Percentiles rank a stretch among this genome's conserved stretches.
Conservation (phyloP, 495 filamentous ascomycete species). For the Penicillium bovifimosum region DNA sequence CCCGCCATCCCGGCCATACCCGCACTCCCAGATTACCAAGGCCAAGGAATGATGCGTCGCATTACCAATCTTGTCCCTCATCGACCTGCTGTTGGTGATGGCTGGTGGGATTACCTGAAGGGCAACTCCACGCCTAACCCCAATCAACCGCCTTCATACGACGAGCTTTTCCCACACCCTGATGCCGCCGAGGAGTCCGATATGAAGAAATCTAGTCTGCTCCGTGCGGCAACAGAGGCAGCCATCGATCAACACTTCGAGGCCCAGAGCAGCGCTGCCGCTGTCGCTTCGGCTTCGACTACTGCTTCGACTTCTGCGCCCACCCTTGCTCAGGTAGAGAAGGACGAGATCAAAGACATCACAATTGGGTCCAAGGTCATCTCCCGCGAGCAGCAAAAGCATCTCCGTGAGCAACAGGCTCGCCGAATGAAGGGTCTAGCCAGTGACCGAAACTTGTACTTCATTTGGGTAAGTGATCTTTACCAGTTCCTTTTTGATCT, state of each 20-base stretch:
- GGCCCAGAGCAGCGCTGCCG: slow-evolving; percentile 42
- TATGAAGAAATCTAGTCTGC: slow-evolving; percentile 56
- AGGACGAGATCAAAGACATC: slow-evolving; percentile 39
- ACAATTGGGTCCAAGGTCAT: slow-evolving; percentile 42
- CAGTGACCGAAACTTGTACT: slow-evolving; percentile 74
- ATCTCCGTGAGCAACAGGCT: slow-evolving; percentile 64
- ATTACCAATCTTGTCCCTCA: slow-evolving; percentile 70
- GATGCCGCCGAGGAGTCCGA: slow-evolving; percentile 40
- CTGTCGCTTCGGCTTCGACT: slow-evolving; percentile 11
- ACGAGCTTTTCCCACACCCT: slow-evolving; percentile 67
- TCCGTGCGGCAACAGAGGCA: slow-evolving; percentile 58
- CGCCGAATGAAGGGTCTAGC: slow-evolving; percentile 68
- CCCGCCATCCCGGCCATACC: slow-evolving; percentile 55
- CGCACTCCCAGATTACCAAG: slow-evolving; percentile 65
- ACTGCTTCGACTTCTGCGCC: slow-evolving; percentile 15
- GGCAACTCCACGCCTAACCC: slow-evolving; percentile 42
- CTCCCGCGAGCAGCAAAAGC: slow-evolving; percentile 69
- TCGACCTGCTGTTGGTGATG: slow-evolving; percentile 44
- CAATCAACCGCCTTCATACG: slow-evolving; percentile 66
- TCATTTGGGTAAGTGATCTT: slow-evolving; percentile 66
- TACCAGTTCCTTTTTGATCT: neutral
- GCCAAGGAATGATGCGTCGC: slow-evolving; percentile 63
- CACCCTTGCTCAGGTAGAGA: slow-evolving; percentile 33
- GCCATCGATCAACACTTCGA: slow-evolving; percentile 64
- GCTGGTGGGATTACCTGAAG: slow-evolving; percentile 66